These are phyloP conservation scores for Dioszegia aurantiaca DNA, from an alignment of 768 basidiomycete species.

Conservation along the genomic window DNA sequence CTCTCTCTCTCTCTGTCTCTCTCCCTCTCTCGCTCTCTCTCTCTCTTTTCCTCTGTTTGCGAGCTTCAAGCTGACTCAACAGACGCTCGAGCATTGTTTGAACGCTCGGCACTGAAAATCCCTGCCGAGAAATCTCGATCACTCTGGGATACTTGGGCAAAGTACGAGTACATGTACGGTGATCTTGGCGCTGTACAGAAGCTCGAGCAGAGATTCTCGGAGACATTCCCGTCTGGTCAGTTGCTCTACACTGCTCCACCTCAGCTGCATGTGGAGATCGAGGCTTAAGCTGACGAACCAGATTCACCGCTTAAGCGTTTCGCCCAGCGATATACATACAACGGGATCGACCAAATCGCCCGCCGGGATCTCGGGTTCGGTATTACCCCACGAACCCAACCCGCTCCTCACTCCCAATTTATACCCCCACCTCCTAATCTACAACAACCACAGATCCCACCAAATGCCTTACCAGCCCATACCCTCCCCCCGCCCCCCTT, in stretches of 20 bases:
- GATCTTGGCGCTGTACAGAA: conserved; percentile 82
- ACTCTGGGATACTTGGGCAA: conserved; percentile 93
- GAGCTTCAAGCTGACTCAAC: not conserved
- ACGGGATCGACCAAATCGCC: conserved; percentile 82
- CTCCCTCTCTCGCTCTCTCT: too few relatives aligned
- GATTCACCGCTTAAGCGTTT: conserved; percentile 83
- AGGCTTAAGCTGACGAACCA: conserved; percentile 45
- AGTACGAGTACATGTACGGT: conserved; percentile 94
- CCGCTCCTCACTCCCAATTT: conserved; percentile 12
- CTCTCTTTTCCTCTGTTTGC: too few relatives aligned
- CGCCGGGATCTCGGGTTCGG: conserved; percentile 82
- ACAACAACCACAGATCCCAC: conserved; percentile 30
- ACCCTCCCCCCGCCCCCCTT: not conserved
- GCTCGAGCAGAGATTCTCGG: conserved; percentile 81
- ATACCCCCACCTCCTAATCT: conserved; percentile 12
- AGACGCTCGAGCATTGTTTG: conserved; percentile 97
- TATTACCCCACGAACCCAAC: conserved; percentile 43
- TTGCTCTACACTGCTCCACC: conserved; percentile 6
- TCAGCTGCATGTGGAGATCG: too few relatives aligned
- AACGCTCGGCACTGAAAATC: conserved; percentile 77
- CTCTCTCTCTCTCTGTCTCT: too few relatives aligned
- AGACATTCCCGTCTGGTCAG: conserved; percentile 80
- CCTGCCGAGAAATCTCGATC: conserved; percentile 73
- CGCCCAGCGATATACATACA: conserved; percentile 78
- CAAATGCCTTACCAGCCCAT: conserved; percentile 10